A percentile compares a stretch with the other conserved stretches of the same genome.
These are phyloP conservation scores for Nigrograna mackinnonii DNA, from an alignment of 2,329 filamentous ascomycete species.

Conservation along the genomic window DNA sequence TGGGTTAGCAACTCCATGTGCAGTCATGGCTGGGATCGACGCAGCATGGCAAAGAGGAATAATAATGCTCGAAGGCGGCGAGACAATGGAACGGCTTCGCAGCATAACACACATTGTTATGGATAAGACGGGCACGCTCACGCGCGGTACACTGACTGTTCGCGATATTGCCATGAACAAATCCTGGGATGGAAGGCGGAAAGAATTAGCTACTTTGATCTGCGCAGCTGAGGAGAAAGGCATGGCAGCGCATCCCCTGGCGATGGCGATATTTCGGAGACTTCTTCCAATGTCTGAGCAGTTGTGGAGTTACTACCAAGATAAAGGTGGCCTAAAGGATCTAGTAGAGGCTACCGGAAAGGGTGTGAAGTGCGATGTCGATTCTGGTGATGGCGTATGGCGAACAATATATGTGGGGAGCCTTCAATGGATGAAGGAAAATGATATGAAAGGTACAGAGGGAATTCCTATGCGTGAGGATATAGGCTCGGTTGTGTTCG, in stretches of 20 bases:
- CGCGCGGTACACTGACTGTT: conserved; percentile 10
- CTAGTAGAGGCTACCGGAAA: conserved; percentile 1
- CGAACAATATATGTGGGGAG: conserved; percentile 1
- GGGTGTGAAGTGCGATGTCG: conserved; percentile 6
- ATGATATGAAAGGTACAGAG: conserved; percentile 1
- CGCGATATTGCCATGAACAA: neutral
- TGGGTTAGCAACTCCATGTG: conserved; percentile 14
- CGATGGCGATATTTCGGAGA: conserved; percentile 1
- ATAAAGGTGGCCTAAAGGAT: neutral
- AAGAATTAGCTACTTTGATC: conserved; percentile 1
- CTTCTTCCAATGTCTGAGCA: conserved; percentile 1
- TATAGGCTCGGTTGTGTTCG: neutral
- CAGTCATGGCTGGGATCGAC: conserved; percentile 17
- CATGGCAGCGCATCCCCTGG: conserved; percentile 1
- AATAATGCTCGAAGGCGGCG: conserved; percentile 13
- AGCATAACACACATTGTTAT: conserved; percentile 14
- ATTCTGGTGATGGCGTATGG: conserved; percentile 1
- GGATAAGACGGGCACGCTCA: conserved; percentile 20
- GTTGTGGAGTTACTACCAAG: conserved; percentile 1
- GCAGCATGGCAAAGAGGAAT: conserved; percentile 11
- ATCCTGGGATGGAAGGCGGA: neutral
- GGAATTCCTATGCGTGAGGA: neutral
- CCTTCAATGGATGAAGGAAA: conserved; percentile 3
- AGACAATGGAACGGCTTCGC: conserved; percentile 9
- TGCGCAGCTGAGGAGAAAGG: conserved; percentile 5